Evolutionary conservation across 495 filamentous ascomycete species (phyloP), one percentile per base, ranked within the genome.

Genomic region (Aspergillus avenaceus): DNA sequence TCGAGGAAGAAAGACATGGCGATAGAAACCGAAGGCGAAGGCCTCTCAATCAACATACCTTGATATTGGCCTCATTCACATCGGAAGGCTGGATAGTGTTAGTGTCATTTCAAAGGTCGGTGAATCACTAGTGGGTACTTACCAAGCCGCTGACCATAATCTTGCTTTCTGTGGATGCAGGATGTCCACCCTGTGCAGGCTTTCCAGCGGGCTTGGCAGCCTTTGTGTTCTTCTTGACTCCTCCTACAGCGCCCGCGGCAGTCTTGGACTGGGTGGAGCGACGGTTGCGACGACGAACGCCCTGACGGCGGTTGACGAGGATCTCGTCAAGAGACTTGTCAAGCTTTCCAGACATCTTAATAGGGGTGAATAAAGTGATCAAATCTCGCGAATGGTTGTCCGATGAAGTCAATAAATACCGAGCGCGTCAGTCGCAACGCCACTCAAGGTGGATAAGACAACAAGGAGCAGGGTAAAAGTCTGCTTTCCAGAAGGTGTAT

Each of bases 71-170:
- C 77, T 97, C 93, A 75, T 81, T 86, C 70, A 98, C 90, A 85
- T 98, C 93, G 74, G 81, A 78, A 65, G 93, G 93, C 90, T 97
- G 55, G 13, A 32, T 13, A 46, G 46, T 1, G 68, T 90, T 79
- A 91, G 84, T 49, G 40, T 38, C 26, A 21, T 31, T 50, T 27
- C 24, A 16, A 5, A 8, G 24, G 12, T 16, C 1, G 24, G 26
- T 14, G 21, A 2, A 22, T 13, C 24, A 1, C 38, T 50, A 25
- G 16, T 52, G 54, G n/a, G 54, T 14, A 73, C 91, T 76, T 84
- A 96, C 92, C 79, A 98, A 78, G 76, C 91, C 91, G 84, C 88
- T 95, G 71, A 98, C 91, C 69, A 96, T 85, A 75, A 97, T 93
- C 74, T 97, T 97, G 79, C 89, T 91, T 47, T 90, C 89, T 63